phyloP scores from a whole-genome alignment of 345 rosid genomes.

The Dipteronia sinensis region DNA sequence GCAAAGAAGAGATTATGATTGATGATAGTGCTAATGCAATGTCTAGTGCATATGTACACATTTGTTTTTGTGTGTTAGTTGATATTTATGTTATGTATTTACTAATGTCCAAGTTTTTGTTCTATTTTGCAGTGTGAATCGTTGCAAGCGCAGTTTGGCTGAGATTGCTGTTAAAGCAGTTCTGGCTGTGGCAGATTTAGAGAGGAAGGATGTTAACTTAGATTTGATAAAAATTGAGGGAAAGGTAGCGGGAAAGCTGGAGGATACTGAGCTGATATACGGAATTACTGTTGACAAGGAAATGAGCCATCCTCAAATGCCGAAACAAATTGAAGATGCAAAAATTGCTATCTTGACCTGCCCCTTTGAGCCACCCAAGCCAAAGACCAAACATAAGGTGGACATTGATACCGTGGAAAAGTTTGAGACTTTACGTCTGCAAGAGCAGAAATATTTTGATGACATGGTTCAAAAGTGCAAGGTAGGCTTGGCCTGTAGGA shows the following conservation, averaged over 20 bases:
- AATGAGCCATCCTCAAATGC: conserved; percentile 99
- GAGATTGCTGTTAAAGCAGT: conserved; percentile 98
- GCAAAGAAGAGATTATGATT: not conserved
- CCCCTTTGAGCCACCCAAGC: conserved; percentile 99
- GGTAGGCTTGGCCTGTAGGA: conserved; percentile 32
- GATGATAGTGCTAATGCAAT: not conserved
- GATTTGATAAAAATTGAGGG: conserved; percentile 97
- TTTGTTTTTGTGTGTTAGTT: not conserved
- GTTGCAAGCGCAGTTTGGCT: conserved; percentile 88
- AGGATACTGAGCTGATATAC: conserved; percentile 84
- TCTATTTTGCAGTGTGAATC: conserved; percentile 68
- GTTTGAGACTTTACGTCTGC: conserved; percentile 86
- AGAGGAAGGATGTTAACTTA: conserved; percentile 88
- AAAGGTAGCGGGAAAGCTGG: conserved; percentile 90
- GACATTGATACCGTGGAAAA: conserved; percentile 96
- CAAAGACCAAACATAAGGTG: conserved; percentile 98
- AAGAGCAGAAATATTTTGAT: conserved; percentile 91
- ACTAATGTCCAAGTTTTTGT: conserved; percentile 1
- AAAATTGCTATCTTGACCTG: conserved; percentile 97
- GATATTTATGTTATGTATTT: not conserved
- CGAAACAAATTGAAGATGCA: conserved; percentile 84
- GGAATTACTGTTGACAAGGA: conserved; percentile 91
- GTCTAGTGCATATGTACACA: not conserved
- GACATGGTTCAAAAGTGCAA: conserved; percentile 98
- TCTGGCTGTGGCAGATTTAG: conserved; percentile 93